Conservation (phyloP, 2,329 filamentous ascomycete species). For the Colletotrichum sp. region DNA sequence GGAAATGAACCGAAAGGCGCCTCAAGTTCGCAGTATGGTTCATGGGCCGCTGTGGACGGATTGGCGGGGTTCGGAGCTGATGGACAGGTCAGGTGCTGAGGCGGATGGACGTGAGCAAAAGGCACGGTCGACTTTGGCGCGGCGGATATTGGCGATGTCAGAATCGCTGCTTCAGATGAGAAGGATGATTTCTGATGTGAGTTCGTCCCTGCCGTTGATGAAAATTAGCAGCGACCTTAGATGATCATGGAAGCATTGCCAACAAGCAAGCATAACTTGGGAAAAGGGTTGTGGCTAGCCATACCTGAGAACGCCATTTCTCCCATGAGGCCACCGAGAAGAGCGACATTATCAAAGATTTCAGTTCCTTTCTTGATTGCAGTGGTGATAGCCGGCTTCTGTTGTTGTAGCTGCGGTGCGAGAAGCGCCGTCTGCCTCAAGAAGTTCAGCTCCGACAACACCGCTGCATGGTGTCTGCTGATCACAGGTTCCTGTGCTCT, state of each 20-base stretch:
- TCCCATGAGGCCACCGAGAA: neutral
- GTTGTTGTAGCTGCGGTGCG: neutral
- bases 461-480: constrained; percentile 31
- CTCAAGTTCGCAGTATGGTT: neutral
- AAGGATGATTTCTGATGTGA: neutral
- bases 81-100: neutral
- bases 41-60: neutral
- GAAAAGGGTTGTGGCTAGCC: neutral
- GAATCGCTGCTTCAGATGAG: neutral
- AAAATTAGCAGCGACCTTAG: neutral
- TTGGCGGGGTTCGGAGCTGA: neutral
- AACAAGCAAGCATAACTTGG: neutral
- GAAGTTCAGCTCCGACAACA: constrained; percentile 32
- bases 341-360: neutral
- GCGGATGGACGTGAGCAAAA: neutral
- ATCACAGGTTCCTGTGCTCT: constrained; percentile 28
- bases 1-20: neutral
- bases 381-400: neutral
- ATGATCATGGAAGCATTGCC: neutral
- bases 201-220: neutral
- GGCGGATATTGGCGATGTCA: neutral
- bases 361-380: neutral
- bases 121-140: neutral
- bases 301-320: neutral
- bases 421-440: constrained; percentile 12